Evolutionary conservation across 2,329 filamentous ascomycete genomes (phyloP), one percentile per base, ranked within the genome.

Genomic region (Xylaria sp.): DNA sequence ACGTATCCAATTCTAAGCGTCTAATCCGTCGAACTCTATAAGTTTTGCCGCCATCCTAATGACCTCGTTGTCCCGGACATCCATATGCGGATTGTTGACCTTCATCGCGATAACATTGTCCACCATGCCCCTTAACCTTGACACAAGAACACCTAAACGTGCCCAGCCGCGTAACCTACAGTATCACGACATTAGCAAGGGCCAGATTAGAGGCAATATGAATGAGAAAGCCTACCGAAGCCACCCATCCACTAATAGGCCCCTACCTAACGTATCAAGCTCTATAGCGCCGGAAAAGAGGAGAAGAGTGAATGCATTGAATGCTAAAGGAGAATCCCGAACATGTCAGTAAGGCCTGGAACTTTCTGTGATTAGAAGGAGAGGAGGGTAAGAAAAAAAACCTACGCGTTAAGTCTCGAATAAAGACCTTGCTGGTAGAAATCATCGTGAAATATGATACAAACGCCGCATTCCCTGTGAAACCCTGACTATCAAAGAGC

Each of bases 401-500:
- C 90, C 82, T 83, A 93, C 91, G 96, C 15, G 95, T 98, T 56
- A 98, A 82, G 76, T 98, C 95, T 25, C 95, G 86, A 28, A 98
- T 89, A 78, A 97, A 98, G 2, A 97, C 89, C 83, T 98, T 98
- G 78, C 89, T 92, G 0, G 94, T 98, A 3, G 92, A 90, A 82
- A 98, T 96, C 81, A 97, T 94, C 62, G 88, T 92, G 80, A 98
- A 98, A 80, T 97, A 98, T 63, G 90, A 91, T 79, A 99, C 84
- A 80, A 95, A 98, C 1, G 89, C 87, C 5, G 92, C 91, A 61
- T 90, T 89, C 8, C 87, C 90, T 2, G 92, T 88, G 78, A 97
- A 97, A 0, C 86, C 88, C 78, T 97, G 93, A 12, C 89, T 91
- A 62, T 91, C 91, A 79, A 98, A 98, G 10, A 98, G 85, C 0